Evolutionary conservation across 2,329 filamentous ascomycete species (phyloP).

Genomic region (Beauveria australis): DNA sequence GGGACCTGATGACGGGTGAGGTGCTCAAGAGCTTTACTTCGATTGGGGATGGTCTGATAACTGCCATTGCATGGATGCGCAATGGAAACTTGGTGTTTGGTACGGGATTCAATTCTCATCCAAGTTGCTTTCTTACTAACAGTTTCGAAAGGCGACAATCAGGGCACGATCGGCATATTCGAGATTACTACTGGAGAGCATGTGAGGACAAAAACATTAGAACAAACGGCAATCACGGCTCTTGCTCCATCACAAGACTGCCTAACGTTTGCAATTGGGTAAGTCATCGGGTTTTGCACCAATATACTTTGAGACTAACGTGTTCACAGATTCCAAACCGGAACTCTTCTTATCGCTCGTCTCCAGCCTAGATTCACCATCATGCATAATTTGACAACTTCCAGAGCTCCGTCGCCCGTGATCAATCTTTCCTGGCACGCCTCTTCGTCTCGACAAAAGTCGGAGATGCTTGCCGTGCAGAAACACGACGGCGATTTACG

Average conservation of each 20-base stretch:
- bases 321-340: constrained; percentile 73
- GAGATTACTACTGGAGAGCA: constrained; percentile 91
- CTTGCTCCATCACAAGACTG: constrained; percentile 84
- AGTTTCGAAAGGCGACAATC: constrained; percentile 62
- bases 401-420: constrained; percentile 76
- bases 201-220: constrained; percentile 79
- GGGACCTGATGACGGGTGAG: constrained; percentile 88
- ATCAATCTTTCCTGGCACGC: constrained; percentile 89
- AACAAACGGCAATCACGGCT: constrained; percentile 89
- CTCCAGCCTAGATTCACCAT: constrained; percentile 91
- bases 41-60: constrained; percentile 68
- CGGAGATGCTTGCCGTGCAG: constrained; percentile 94
- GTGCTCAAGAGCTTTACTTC: constrained; percentile 89
- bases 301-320: constrained; percentile 15
- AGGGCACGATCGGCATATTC: constrained; percentile 90
- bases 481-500: constrained; percentile 84
- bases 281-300: constrained; percentile 21
- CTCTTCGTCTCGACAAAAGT: constrained; percentile 90
- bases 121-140: background rate
- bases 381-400: constrained; percentile 81
- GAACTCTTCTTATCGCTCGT: constrained; percentile 82
- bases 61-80: constrained; percentile 80
- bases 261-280: constrained; percentile 94
- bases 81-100: constrained; percentile 97
- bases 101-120: constrained; percentile 35